phyloP scores from a whole-genome alignment of 345 rosid species.

The Gossypium bickii region DNA sequence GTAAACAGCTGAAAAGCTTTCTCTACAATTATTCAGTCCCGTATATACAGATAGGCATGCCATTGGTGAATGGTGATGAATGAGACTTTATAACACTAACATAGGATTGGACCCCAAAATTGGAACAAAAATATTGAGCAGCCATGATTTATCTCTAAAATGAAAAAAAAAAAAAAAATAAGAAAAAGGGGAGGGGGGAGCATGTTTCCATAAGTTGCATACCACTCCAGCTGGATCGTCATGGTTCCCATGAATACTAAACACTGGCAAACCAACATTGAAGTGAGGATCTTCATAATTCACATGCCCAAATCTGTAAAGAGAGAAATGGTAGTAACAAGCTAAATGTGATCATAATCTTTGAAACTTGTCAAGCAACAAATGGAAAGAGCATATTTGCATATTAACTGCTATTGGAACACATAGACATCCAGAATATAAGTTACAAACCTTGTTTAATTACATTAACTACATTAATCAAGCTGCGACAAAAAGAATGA shows the following conservation, averaged over 20 bases:
- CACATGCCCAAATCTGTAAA: slow-evolving; percentile 88
- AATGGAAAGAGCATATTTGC: neutral
- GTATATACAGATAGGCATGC: neutral
- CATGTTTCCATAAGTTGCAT: slow-evolving; percentile 8
- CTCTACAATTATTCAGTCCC: neutral
- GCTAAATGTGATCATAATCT: neutral
- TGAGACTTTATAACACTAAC: too few relatives aligned
- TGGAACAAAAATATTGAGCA: neutral
- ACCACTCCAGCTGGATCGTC: slow-evolving; percentile 99
- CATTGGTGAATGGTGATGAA: neutral
- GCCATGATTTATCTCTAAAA: neutral
- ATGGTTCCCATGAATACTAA: slow-evolving; percentile 98
- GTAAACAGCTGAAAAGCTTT: neutral
- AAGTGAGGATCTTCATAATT: slow-evolving; percentile 98
- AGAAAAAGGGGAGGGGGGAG: neutral
- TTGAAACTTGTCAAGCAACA: neutral
- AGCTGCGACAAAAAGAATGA: neutral
- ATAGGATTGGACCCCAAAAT: neutral
- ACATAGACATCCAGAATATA: neutral
- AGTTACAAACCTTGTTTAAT: neutral
- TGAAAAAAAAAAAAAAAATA: neutral
- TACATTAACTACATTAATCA: neutral
- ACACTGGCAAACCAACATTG: slow-evolving; percentile 94
- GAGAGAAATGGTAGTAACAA: slow-evolving; percentile 15
- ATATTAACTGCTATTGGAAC: neutral